A percentile compares a stretch with the other conserved stretches of the same genome.
Evolutionary conservation across 73 alveolate species (phyloP).

Genomic region (Paramecium primaurelia): DNA sequence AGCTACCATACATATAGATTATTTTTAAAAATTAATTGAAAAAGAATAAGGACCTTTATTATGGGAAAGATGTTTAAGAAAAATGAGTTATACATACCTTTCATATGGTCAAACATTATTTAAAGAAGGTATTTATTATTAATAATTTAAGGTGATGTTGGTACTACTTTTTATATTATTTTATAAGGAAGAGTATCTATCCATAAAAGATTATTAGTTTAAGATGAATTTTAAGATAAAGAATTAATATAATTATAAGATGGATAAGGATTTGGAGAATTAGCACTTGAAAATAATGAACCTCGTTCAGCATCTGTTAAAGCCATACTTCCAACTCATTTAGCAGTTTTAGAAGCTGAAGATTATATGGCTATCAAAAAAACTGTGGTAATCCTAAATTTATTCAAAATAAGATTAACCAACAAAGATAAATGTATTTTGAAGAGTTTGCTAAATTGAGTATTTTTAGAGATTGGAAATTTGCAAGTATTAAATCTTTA

Average conservation of each 20-base stretch:
- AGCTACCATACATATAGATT: neutral
- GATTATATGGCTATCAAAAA: constrained; percentile 22
- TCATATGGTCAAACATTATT: neutral
- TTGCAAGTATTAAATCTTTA: neutral
- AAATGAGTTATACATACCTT: neutral
- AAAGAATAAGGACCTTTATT: neutral
- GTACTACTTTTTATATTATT: constrained; percentile 29
- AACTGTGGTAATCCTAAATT: neutral
- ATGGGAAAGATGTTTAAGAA: constrained; percentile 23
- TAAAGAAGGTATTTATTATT: neutral
- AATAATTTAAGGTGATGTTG: neutral
- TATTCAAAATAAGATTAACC: neutral
- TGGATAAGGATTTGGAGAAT: constrained; percentile 58
- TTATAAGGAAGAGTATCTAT: constrained; percentile 7
- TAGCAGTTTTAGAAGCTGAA: constrained; percentile 51
- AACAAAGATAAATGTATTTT: constrained; percentile 27
- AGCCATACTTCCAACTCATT: constrained; percentile 16
- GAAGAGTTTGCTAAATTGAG: constrained; percentile 35
- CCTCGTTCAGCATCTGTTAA: constrained; percentile 57
- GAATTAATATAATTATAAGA: constrained; percentile 4
- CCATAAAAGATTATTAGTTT: neutral
- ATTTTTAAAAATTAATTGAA: neutral
- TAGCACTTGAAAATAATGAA: constrained; percentile 45
- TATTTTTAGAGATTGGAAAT: constrained; percentile 18
- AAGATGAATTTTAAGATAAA: neutral